These are phyloP conservation scores for Pseudogymnoascus sp. DNA, from an alignment of 2,329 filamentous ascomycete species.

Conservation along the genomic window DNA sequence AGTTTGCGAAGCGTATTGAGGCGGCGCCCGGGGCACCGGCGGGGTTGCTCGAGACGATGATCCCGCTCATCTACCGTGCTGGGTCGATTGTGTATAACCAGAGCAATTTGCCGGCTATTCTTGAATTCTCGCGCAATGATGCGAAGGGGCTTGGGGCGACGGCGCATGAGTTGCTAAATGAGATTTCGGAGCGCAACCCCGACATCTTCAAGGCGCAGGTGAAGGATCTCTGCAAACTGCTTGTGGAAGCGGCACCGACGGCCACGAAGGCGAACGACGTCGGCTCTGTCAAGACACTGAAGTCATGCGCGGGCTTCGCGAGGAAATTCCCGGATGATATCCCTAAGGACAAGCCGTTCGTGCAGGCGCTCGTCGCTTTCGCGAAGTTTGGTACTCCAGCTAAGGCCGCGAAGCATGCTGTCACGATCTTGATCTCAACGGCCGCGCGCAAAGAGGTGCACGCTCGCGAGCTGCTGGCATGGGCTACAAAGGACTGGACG, in stretches of 20 bases:
- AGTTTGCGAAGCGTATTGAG: constrained; percentile 75
- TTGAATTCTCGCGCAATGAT: constrained; percentile 78
- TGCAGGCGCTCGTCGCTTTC: constrained; percentile 72
- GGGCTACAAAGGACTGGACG: constrained; percentile 63
- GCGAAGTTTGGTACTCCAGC: constrained; percentile 74
- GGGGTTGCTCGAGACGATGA: constrained; percentile 68
- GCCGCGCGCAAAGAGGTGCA: constrained; percentile 74
- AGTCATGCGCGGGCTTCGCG: constrained; percentile 87
- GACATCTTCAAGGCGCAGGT: constrained; percentile 90
- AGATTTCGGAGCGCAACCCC: constrained; percentile 83
- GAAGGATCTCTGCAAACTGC: constrained; percentile 78
- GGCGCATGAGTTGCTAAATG: constrained; percentile 82
- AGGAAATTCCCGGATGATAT: constrained; percentile 79
- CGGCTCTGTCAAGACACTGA: constrained; percentile 78
- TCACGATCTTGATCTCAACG: constrained; percentile 72
- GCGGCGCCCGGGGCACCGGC: constrained; percentile 48
- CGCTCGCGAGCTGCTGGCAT: constrained; percentile 72
- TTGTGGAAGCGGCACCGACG: constrained; percentile 72
- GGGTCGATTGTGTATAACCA: constrained; percentile 85
- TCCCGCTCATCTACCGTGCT: constrained; percentile 73
- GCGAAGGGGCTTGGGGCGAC: constrained; percentile 67
- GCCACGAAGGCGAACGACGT: constrained; percentile 58
- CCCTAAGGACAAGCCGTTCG: constrained; percentile 70
- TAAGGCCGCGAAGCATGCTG: constrained; percentile 83
- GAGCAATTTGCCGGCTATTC: constrained; percentile 84